These are phyloP conservation scores for Myxozyma geophila DNA, from an alignment of 805 yeast genomes.

Conservation along the genomic window DNA sequence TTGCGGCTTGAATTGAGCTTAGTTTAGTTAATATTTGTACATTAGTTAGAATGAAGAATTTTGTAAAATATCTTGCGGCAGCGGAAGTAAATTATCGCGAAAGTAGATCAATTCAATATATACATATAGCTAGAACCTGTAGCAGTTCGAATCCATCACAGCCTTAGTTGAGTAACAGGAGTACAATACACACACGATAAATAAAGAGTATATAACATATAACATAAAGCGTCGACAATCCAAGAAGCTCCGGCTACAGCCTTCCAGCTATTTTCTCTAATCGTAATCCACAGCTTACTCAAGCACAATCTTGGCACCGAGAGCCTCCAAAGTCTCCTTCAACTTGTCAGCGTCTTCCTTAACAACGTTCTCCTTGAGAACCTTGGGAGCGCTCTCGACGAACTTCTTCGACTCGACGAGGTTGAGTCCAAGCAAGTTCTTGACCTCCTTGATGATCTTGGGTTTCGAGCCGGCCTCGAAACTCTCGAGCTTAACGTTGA, in stretches of 20 bases:
- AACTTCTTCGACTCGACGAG: slow-evolving; percentile 97
- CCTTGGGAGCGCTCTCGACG: slow-evolving; percentile 97
- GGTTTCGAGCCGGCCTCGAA: slow-evolving; percentile 96
- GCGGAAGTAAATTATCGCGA: neutral
- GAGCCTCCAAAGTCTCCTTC: slow-evolving; percentile 86
- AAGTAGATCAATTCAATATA: slow-evolving; percentile 5
- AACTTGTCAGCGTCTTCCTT: slow-evolving; percentile 98
- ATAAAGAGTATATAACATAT: slow-evolving; percentile 2
- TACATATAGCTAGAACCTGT: slow-evolving; percentile 8
- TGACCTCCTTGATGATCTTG: slow-evolving; percentile 96
- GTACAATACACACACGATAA: neutral
- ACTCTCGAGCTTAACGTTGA: slow-evolving; percentile 86
- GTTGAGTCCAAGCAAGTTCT: slow-evolving; percentile 85
- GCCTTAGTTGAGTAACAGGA: neutral
- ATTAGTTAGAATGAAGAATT: neutral
- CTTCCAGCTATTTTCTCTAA: neutral
- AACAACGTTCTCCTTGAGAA: slow-evolving; percentile 90
- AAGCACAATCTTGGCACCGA: slow-evolving; percentile 90
- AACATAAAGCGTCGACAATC: neutral
- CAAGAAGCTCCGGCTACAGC: neutral
- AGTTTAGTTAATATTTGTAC: neutral
- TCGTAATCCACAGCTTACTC: slow-evolving; percentile 58
- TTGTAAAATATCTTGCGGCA: too few species aligned
- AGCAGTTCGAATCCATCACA: neutral
- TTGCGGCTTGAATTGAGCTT: neutral